Percentiles rank a stretch among this genome's conserved stretches.
Evolutionary conservation across 1,139 yeast genomes (phyloP).

Genomic region (Suhomyces anneliseae): DNA sequence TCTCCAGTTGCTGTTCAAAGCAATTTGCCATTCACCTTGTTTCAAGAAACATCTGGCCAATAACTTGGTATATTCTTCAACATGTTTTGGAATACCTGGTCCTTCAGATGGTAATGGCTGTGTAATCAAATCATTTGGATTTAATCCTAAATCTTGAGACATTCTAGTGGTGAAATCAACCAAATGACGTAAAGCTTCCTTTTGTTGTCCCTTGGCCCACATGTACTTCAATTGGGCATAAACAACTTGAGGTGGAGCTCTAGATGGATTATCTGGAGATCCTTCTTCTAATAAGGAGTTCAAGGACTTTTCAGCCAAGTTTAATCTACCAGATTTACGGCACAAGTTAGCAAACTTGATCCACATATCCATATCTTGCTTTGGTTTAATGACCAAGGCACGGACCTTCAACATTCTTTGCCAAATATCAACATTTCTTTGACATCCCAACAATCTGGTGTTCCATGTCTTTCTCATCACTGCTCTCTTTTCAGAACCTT

Average conservation of each 20-base stretch:
- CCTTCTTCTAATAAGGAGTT: conserved; percentile 71
- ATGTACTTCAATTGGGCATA: conserved; percentile 94
- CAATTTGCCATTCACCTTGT: conserved; percentile 98
- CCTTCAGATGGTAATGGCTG: conserved; percentile 81
- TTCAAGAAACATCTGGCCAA: conserved; percentile 93
- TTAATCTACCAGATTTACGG: conserved; percentile 88
- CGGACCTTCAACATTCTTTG: conserved; percentile 93
- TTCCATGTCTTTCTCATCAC: conserved; percentile 93
- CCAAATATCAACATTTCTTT: conserved; percentile 97
- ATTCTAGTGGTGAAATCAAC: conserved; percentile 88
- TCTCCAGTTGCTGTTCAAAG: conserved; percentile 76
- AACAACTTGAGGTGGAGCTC: conserved; percentile 94
- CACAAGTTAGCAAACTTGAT: conserved; percentile 96
- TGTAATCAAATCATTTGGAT: conserved; percentile 77
- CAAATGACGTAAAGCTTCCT: conserved; percentile 81
- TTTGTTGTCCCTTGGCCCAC: conserved; percentile 94
- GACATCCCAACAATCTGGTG: conserved; percentile 87
- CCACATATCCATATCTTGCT: conserved; percentile 98
- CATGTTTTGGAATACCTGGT: conserved; percentile 74
- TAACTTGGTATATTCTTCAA: conserved; percentile 80
- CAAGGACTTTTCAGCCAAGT: conserved; percentile 88
- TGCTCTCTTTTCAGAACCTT: conserved; percentile 72
- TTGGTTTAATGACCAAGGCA: conserved; percentile 90
- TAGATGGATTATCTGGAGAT: conserved; percentile 58
- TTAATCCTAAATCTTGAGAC: conserved; percentile 83